Evolutionary conservation across 768 basidiomycete species (phyloP).

Genomic region (Antrodiella citrinella): DNA sequence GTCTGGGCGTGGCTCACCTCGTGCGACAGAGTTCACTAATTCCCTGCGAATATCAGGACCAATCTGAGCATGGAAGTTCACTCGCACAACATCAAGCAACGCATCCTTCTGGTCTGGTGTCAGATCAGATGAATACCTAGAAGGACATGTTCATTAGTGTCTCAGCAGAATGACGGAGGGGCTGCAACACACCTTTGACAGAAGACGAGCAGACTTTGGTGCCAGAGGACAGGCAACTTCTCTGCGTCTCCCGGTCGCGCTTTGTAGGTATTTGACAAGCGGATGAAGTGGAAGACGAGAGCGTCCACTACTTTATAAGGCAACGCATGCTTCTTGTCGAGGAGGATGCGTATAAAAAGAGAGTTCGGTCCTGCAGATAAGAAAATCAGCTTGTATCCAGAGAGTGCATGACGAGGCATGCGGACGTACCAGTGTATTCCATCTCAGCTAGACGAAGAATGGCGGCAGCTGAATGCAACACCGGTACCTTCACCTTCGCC

Average conservation of each 20-base stretch:
- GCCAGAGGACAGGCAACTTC: conserved; percentile 95
- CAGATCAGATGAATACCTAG: conserved; percentile 86
- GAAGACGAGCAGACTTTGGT: conserved; percentile 93
- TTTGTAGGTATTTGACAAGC: conserved; percentile 87
- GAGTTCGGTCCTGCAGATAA: conserved; percentile 74
- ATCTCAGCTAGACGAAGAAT: conserved; percentile 88
- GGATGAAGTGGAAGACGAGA: conserved; percentile 96
- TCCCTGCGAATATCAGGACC: conserved; percentile 86
- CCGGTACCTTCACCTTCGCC: conserved; percentile 84
- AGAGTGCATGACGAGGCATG: neutral
- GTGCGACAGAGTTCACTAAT: conserved; percentile 74
- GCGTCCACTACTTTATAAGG: conserved; percentile 98
- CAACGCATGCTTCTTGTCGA: conserved; percentile 97
- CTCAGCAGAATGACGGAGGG: neutral
- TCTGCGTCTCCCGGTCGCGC: conserved; percentile 64
- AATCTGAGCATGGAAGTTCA: conserved; percentile 81
- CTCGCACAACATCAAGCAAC: conserved; percentile 85
- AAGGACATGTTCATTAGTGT: neutral
- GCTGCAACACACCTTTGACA: conserved; percentile 62
- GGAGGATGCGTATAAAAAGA: conserved; percentile 90
- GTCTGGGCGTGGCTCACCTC: conserved; percentile 70
- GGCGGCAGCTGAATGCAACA: conserved; percentile 95
- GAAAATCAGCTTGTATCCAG: neutral
- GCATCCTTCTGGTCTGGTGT: conserved; percentile 98
- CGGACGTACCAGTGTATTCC: conserved; percentile 78